phyloP scores from a whole-genome alignment of 345 rosid genomes.

The Lepidium sativum region DNA sequence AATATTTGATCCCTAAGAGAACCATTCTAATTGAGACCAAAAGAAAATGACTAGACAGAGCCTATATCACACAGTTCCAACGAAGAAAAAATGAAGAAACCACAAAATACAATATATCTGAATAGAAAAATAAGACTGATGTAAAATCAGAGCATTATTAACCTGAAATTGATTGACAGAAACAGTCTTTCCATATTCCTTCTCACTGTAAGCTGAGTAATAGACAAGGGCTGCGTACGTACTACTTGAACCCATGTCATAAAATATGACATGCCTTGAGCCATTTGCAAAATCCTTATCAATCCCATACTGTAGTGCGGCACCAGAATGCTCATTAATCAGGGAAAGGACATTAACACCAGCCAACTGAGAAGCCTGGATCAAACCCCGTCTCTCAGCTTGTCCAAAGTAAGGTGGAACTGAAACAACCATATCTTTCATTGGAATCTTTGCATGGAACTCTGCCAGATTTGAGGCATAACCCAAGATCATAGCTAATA shows the following conservation, averaged over 20 bases:
- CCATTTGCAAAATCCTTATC: slow-evolving; percentile 88
- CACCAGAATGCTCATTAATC: slow-evolving; percentile 85
- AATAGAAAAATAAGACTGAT: neutral
- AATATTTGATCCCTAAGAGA: neutral
- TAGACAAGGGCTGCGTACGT: slow-evolving; percentile 85
- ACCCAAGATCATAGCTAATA: slow-evolving; percentile 79
- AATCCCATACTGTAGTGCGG: slow-evolving; percentile 97
- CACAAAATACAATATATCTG: neutral
- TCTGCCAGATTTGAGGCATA: slow-evolving; percentile 66
- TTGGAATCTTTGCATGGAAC: slow-evolving; percentile 57
- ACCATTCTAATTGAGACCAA: neutral
- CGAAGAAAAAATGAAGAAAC: neutral
- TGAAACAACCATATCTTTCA: slow-evolving; percentile 67
- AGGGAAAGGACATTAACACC: slow-evolving; percentile 83
- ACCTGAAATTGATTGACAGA: slow-evolving; percentile 96
- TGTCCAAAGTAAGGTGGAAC: slow-evolving; percentile 97
- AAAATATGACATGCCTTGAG: slow-evolving; percentile 82
- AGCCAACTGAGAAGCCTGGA: slow-evolving; percentile 85
- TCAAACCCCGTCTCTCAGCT: slow-evolving; percentile 81
- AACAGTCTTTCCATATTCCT: slow-evolving; percentile 84
- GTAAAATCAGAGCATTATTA: neutral
- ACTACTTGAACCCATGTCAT: slow-evolving; percentile 93
- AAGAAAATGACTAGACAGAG: neutral
- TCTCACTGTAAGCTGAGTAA: slow-evolving; percentile 77
- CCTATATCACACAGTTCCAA: neutral